phyloP scores from a whole-genome alignment of 306 rosid genomes.

The Cicer yamashitae region DNA sequence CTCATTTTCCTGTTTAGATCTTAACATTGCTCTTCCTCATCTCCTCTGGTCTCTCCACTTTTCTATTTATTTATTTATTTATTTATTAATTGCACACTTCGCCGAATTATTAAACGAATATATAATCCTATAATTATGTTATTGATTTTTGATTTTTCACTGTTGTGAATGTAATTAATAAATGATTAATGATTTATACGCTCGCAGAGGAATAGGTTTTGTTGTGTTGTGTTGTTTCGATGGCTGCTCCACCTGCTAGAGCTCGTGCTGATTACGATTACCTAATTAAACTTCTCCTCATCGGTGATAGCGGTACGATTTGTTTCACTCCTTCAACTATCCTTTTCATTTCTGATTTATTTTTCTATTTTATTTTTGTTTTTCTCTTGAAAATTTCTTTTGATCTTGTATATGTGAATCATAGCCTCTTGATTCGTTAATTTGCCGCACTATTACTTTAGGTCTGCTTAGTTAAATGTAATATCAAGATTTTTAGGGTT shows the following conservation, averaged over 20 bases:
- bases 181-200: not conserved
- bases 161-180: conserved; percentile 7
- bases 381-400: not conserved
- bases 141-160: conserved; percentile 7
- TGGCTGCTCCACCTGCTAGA: conserved; percentile 92
- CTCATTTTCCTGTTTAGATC: conserved; percentile 48
- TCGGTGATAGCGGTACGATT: conserved; percentile 95
- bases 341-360: not conserved
- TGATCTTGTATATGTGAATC: conserved; percentile 2
- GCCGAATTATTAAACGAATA: not conserved
- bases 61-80: not conserved
- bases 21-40: conserved; percentile 38
- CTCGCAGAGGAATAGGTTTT: conserved; percentile 42
- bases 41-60: conserved; percentile 46
- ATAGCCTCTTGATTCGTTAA: not conserved
- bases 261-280: conserved; percentile 98
- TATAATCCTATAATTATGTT: not conserved
- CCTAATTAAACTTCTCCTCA: conserved; percentile 90
- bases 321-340: conserved; percentile 1
- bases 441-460: not conserved
- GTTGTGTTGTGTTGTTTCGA: conserved; percentile 38
- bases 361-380: not conserved
- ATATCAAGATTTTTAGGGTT: conserved; percentile 1
- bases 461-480: not conserved
- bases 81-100: not conserved